Conservation (phyloP, 202 grass and related monocot genomes). For the Musa balbisiana region DNA sequence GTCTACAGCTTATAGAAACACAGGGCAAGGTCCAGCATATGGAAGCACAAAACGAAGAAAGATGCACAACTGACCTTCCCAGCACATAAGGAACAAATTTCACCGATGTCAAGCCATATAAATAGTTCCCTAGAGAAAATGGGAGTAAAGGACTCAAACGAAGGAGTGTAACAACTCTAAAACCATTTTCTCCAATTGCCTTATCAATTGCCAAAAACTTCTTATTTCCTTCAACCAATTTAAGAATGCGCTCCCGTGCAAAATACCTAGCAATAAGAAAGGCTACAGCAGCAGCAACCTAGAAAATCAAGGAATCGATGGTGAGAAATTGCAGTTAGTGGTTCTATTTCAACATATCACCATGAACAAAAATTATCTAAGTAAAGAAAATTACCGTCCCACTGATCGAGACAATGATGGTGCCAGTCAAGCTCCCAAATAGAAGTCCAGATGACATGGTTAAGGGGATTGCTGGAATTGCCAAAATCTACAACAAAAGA, state of each 20-base stretch:
- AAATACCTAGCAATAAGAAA: constrained; percentile 99
- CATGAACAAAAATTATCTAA: background rate
- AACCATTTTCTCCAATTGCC: constrained; percentile 97
- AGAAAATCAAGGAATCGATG: constrained; percentile 21
- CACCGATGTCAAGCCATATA: constrained; percentile 95
- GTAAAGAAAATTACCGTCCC: constrained; percentile 62
- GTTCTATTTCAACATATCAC: background rate
- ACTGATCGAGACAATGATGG: constrained; percentile 88
- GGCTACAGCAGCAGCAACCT: constrained; percentile 76
- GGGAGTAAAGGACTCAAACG: constrained; percentile 89
- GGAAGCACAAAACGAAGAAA: background rate
- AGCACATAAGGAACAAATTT: constrained; percentile 92
- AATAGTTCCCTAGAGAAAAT: constrained; percentile 95
- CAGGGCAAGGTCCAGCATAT: background rate
- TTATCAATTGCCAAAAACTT: constrained; percentile 98
- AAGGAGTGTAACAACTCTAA: constrained; percentile 86
- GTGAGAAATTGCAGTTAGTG: background rate
- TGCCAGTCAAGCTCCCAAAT: constrained; percentile 79
- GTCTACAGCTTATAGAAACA: background rate
- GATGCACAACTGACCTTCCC: constrained; percentile 62
- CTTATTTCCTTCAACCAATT: constrained; percentile 96
- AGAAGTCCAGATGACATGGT: constrained; percentile 93
- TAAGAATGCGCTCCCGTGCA: constrained; percentile 90
- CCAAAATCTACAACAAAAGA: constrained; percentile 54
- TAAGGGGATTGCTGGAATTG: constrained; percentile 94